Conservation (phyloP, 176 grass and related monocot genomes). For the Phyllostachys edulis region DNA sequence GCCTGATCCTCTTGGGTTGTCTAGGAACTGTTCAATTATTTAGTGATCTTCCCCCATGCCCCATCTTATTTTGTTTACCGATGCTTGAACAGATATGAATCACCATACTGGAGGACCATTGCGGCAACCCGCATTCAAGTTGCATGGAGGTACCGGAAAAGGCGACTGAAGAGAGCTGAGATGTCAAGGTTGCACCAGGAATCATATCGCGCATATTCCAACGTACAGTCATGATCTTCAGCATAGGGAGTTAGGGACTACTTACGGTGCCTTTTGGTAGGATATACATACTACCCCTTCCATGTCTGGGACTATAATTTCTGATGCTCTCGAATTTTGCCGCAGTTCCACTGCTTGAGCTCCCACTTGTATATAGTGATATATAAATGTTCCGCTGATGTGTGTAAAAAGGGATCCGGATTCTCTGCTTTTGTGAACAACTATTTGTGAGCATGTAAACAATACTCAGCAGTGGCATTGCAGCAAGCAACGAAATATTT, state of each 20-base stretch:
- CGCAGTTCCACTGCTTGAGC: background rate
- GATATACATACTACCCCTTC: too few relatives aligned
- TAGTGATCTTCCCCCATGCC: background rate
- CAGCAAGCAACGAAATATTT: too few relatives aligned
- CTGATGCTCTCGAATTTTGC: background rate
- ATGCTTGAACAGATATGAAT: slow-evolving; percentile 63
- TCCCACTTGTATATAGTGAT: background rate
- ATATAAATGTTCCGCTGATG: background rate
- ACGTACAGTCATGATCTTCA: slow-evolving; percentile 13
- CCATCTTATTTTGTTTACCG: background rate
- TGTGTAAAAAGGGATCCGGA: background rate
- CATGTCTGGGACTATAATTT: too few relatives aligned
- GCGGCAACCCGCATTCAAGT: slow-evolving; percentile 72
- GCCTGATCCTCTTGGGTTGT: background rate
- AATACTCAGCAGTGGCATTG: too few relatives aligned
- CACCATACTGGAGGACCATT: slow-evolving; percentile 67
- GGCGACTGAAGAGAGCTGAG: slow-evolving; percentile 44
- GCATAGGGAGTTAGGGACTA: background rate
- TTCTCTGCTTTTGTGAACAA: too few relatives aligned
- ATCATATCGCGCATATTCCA: slow-evolving; percentile 5
- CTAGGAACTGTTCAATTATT: background rate
- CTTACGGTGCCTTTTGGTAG: background rate
- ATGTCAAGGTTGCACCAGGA: slow-evolving; percentile 28
- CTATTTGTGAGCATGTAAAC: too few relatives aligned
- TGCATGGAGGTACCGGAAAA: slow-evolving; percentile 70